Base-by-base conservation (phyloP, 2,329 filamentous ascomycete genomes). In the Pestalotiopsis sp. region DNA sequence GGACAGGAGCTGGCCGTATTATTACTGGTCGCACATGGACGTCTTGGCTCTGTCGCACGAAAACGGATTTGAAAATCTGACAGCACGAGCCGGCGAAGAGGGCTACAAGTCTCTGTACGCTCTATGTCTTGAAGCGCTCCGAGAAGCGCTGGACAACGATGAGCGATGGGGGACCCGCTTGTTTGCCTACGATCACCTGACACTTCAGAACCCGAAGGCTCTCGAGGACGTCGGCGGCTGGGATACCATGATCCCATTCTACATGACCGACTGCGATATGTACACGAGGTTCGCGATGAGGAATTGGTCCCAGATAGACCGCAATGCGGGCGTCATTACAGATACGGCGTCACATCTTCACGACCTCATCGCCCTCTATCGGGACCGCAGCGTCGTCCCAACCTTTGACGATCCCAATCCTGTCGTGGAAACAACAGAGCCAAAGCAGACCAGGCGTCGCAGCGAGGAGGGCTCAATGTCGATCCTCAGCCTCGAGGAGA, bases 21-120 rank as follows among this genome's bases (percentile, higher is more conserved):
- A 86, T 74, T 88, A 85, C 73, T 88, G 85, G 84, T 81, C 79
- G n/a, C 86, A 88, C 73, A 86, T 86, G 82, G 86, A 88, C 70
- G 81, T 87, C 9, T 78, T 84, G 0, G 81, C 81, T 1, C 72
- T 84, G 1, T 78, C 81, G 0, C 81, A 80, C 67, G 84, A 86
- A 67, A 73, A 77, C 44, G 81, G 81, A 1, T 68, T 75, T 56
- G 76, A 79, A 4, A 75, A 73, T 5, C 69, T 78, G 3, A 81
- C 77, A 13, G 67, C 75, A 57, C 67, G 66, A 44, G 68, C 78
- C n/a, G 74, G 76, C 48, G 71, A 80, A 17, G 70, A 73, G 3
- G 81, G 77, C 0, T 83, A 83, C 73, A 80, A 79, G 71, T 78
- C 78, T 3, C 70, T 83, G 3, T 84, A 84, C 72, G 77, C 79